A percentile compares a stretch with the other conserved stretches of the same genome.
phyloP scores from a whole-genome alignment of 805 yeast species.

The Candida silvatica region DNA sequence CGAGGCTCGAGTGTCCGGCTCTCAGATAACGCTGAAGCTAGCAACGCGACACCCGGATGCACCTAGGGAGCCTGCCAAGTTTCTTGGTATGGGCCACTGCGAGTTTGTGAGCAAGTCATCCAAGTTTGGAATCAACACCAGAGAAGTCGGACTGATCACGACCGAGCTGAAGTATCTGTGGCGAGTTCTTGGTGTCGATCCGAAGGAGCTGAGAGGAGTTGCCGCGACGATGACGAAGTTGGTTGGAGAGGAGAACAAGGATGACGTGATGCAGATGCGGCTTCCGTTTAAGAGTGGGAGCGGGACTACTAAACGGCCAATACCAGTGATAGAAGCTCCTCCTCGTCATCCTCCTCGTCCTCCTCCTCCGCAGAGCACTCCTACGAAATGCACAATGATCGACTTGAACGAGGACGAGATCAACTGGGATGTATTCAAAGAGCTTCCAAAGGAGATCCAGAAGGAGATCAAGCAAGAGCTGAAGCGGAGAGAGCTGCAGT shows the following conservation, averaged over 20 bases:
- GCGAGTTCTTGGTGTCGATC: constrained; percentile 42
- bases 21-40: constrained; percentile 54
- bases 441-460: constrained; percentile 59
- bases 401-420: constrained; percentile 22
- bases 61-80: constrained; percentile 69
- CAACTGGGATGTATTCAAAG: constrained; percentile 57
- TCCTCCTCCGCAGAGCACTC: not conserved
- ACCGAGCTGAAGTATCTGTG: constrained; percentile 50
- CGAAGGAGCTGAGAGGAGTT: constrained; percentile 68
- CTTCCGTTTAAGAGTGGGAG: constrained; percentile 21
- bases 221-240: constrained; percentile 62
- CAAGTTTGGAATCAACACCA: constrained; percentile 51
- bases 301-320: constrained; percentile 1
- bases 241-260: constrained; percentile 24
- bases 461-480: constrained; percentile 51
- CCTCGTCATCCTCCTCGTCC: not conserved
- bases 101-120: constrained; percentile 53
- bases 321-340: not conserved
- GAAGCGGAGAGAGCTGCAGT: constrained; percentile 26
- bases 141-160: constrained; percentile 51
- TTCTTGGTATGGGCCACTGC: constrained; percentile 78
- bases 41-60: constrained; percentile 59
- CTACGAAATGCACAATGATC: not conserved
- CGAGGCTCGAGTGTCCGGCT: constrained; percentile 39
- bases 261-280: constrained; percentile 22